A percentile compares a stretch with the other conserved stretches of the same genome.
These are phyloP conservation scores for Gyrodon lividus DNA, from an alignment of 768 basidiomycete species.

Conservation along the genomic window DNA sequence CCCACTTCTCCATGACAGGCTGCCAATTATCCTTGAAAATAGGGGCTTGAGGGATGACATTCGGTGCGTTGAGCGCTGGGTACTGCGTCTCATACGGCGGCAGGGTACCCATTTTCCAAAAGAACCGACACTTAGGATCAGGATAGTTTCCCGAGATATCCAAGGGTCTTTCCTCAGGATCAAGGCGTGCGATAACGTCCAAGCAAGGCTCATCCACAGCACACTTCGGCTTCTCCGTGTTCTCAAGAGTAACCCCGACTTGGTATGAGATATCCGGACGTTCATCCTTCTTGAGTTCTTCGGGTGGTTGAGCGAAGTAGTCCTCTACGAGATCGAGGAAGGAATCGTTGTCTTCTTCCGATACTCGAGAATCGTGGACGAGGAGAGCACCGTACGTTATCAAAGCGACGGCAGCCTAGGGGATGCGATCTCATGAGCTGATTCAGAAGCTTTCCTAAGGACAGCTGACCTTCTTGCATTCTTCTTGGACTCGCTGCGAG, in stretches of 20 bases:
- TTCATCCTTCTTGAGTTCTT: slow-evolving; percentile 69
- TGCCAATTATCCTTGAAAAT: slow-evolving; percentile 64
- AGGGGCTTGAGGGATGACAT: slow-evolving; percentile 72
- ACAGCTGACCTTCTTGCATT: slow-evolving; percentile 59
- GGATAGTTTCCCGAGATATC: slow-evolving; percentile 79
- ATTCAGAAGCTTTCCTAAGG: background rate
- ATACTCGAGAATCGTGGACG: slow-evolving; percentile 80
- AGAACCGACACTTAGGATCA: slow-evolving; percentile 95
- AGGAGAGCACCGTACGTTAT: slow-evolving; percentile 85
- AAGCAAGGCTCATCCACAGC: slow-evolving; percentile 83
- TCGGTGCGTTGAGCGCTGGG: slow-evolving; percentile 74
- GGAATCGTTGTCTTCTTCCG: slow-evolving; percentile 72
- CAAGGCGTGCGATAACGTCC: slow-evolving; percentile 71
- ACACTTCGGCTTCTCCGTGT: slow-evolving; percentile 90
- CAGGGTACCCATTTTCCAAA: slow-evolving; percentile 76
- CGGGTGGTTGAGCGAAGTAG: slow-evolving; percentile 78
- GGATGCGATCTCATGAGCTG: background rate
- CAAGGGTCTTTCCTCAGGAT: slow-evolving; percentile 77
- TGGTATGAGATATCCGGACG: slow-evolving; percentile 88
- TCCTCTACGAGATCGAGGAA: slow-evolving; percentile 93
- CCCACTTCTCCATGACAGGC: slow-evolving; percentile 81
- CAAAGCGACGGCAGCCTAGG: slow-evolving; percentile 78
- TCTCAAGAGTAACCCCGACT: slow-evolving; percentile 93
- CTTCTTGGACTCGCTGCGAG: slow-evolving; percentile 50
- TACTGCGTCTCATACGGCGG: slow-evolving; percentile 80